Evolutionary conservation across 306 rosid species (phyloP).

Genomic region (peach (Prunus persica)): DNA sequence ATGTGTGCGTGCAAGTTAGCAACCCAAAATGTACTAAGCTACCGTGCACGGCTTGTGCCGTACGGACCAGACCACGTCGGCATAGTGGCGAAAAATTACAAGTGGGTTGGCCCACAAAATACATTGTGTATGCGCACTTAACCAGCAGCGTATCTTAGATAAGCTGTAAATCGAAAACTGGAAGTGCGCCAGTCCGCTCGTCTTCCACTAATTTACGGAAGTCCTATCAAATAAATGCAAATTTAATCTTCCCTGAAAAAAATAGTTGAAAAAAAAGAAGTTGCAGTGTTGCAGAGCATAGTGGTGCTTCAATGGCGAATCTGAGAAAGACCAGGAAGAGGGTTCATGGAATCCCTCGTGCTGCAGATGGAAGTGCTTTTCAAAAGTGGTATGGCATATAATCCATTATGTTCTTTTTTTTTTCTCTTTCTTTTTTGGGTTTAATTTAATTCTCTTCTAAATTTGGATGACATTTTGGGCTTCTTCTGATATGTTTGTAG

Average conservation of each 20-base stretch:
- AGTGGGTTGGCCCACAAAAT: neutral
- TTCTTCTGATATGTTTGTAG: constrained; percentile 24
- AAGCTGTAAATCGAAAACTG: neutral
- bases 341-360: constrained; percentile 39
- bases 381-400: constrained; percentile 39
- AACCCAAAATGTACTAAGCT: neutral
- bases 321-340: constrained; percentile 43
- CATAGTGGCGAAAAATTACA: neutral
- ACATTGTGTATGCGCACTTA: neutral
- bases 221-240: neutral
- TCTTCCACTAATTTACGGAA: constrained; percentile 8
- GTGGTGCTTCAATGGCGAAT: constrained; percentile 29
- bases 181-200: neutral
- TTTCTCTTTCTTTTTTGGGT: neutral
- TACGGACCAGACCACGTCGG: neutral
- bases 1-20: neutral
- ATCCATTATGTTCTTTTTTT: neutral
- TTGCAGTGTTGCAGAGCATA: constrained; percentile 8
- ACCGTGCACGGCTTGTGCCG: neutral
- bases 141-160: constrained; percentile 1
- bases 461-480: neutral
- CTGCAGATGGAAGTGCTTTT: constrained; percentile 62
- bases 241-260: neutral
- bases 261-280: neutral
- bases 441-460: neutral